Conservation (phyloP, 2,329 filamentous ascomycete genomes). For the Trichoderma cornu-damae region DNA sequence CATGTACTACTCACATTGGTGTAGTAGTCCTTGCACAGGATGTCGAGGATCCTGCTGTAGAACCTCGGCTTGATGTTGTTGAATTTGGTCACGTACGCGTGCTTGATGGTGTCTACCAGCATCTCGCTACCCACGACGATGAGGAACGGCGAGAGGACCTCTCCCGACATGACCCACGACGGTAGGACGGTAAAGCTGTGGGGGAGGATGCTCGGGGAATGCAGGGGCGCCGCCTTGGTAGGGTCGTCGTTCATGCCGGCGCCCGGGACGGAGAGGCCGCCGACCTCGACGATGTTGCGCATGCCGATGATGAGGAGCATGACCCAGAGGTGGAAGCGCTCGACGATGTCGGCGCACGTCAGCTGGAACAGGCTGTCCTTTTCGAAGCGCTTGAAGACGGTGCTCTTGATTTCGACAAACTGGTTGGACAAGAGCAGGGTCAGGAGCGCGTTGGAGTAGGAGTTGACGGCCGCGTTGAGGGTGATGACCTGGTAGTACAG, state of each 20-base stretch:
- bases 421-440: slow-evolving; percentile 94
- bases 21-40: slow-evolving; percentile 96
- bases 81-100: slow-evolving; percentile 97
- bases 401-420: slow-evolving; percentile 97
- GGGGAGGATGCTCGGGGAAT: slow-evolving; percentile 71
- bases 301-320: slow-evolving; percentile 96
- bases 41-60: slow-evolving; percentile 84
- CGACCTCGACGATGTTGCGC: slow-evolving; percentile 93
- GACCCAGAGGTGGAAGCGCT: slow-evolving; percentile 94
- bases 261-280: slow-evolving; percentile 65
- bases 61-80: slow-evolving; percentile 92
- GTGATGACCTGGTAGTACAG: slow-evolving; percentile 98
- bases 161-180: slow-evolving; percentile 68
- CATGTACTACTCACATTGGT: slow-evolving; percentile 61
- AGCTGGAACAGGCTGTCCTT: slow-evolving; percentile 97
- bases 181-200: slow-evolving; percentile 89
- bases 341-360: slow-evolving; percentile 92
- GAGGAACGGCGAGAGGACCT: slow-evolving; percentile 87
- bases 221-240: slow-evolving; percentile 53
- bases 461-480: slow-evolving; percentile 96
- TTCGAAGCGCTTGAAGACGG: slow-evolving; percentile 97
- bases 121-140: slow-evolving; percentile 95
- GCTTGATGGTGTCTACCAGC: slow-evolving; percentile 94
- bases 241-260: slow-evolving; percentile 45
- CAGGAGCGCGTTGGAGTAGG: slow-evolving; percentile 91